Base-by-base conservation (phyloP, 345 rosid genomes). In the Melaleuca quinquenervia region DNA sequence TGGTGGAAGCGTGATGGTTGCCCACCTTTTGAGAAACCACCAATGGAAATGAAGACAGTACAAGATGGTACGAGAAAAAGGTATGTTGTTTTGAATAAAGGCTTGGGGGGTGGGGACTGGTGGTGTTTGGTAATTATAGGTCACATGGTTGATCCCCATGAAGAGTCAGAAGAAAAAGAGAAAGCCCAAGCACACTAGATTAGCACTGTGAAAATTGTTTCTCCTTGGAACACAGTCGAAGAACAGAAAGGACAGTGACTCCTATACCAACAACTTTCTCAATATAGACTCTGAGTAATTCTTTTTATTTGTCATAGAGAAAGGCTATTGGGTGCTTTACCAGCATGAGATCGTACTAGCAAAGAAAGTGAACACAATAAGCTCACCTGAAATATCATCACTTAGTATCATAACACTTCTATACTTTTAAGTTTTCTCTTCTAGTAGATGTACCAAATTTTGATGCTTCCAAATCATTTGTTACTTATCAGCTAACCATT, bases 1-100 rank as follows among this genome's bases (percentile, higher is more conserved):
- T 97, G 99, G 99, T 97, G 99, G 99, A 97, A 97, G 90, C 97
- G 99, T 75, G 99, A 97, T 91, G 99, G 99, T 58, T 97, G 99
- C 87, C 98, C 90, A 49, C 95, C 99, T 82, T 95, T 96, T 94
- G 99, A 96, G 89, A 97, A 95, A 88, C 99, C 94, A 87, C 97
- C 92, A 18, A 88, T 88, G 56, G 99, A 94, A 88, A 93, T 89
- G 85, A 96, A 92, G 92, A 83, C 90, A 50, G 88, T 88, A 50
- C 96, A 84, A 82, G 97, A 93, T 85, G 98, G 96, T 74, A 89
- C 75, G 24, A 97, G 91, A 85, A 97, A 92, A 88, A 94, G 99
- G 99, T 96, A 87, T 26, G 83, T 45, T 20, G 18, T 78, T 85
- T 50, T 32, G 53, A 41, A 4, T 2, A 41, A 41, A 41, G 4